Percentiles rank a stretch among this genome's conserved stretches.
These are phyloP conservation scores for Colletotrichum euphorbiae DNA, from an alignment of 2,329 filamentous ascomycete genomes.

Conservation along the genomic window DNA sequence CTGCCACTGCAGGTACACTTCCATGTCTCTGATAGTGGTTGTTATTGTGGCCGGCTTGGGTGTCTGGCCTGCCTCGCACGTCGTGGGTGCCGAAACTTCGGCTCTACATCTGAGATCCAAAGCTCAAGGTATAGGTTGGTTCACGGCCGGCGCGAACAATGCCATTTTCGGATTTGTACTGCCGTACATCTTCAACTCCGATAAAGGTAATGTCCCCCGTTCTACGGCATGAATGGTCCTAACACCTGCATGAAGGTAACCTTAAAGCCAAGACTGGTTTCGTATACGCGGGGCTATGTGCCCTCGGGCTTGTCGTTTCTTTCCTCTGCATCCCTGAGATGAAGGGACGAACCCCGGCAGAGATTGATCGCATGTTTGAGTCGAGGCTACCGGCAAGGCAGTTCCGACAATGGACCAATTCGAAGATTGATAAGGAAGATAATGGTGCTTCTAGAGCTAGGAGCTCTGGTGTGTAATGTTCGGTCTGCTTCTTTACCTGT, in stretches of 20 bases:
- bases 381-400: slow-evolving; percentile 44
- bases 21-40: slow-evolving; percentile 56
- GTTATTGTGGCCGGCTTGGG: slow-evolving; percentile 56
- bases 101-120: slow-evolving; percentile 57
- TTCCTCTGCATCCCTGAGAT: slow-evolving; percentile 66
- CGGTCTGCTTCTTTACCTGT: not conserved
- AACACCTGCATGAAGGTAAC: slow-evolving; percentile 48
- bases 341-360: slow-evolving; percentile 58
- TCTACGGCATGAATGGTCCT: no score
- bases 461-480: slow-evolving; percentile 14
- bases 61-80: slow-evolving; percentile 57
- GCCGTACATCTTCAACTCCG: slow-evolving; percentile 62
- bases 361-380: slow-evolving; percentile 59
- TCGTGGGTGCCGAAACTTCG: slow-evolving; percentile 56
- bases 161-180: slow-evolving; percentile 59
- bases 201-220: slow-evolving; percentile 38
- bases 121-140: slow-evolving; percentile 57
- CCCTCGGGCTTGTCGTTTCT: slow-evolving; percentile 50
- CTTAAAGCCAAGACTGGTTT: slow-evolving; percentile 56
- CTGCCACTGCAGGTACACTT: slow-evolving; percentile 41
- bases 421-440: slow-evolving; percentile 1
- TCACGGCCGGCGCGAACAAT: slow-evolving; percentile 53
- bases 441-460: slow-evolving; percentile 8
- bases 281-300: slow-evolving; percentile 52
- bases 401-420: slow-evolving; percentile 43